A percentile compares a stretch with the other conserved stretches of the same genome.
These are phyloP conservation scores for Claviceps sp. DNA, from an alignment of 2,329 filamentous ascomycete genomes.

Conservation along the genomic window DNA sequence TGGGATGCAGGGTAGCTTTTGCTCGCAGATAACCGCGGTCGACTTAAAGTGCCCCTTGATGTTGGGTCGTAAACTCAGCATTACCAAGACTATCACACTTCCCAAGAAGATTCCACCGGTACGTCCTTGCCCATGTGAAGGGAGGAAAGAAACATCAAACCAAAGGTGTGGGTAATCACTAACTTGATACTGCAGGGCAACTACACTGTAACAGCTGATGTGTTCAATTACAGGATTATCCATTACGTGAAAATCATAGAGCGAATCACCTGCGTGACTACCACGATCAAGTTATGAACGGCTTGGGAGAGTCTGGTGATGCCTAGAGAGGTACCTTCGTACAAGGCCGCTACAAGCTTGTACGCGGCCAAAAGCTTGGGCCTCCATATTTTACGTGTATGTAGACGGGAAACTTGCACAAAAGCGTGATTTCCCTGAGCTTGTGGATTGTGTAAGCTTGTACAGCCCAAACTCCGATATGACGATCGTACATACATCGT, in stretches of 20 bases:
- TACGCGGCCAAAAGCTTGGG: no score
- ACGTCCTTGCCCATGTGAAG: slow-evolving; percentile 25
- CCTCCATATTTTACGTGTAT: no score
- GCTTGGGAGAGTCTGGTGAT: slow-evolving; percentile 23
- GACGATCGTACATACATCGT: no score
- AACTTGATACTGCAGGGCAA: slow-evolving; percentile 48
- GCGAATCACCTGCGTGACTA: slow-evolving; percentile 77
- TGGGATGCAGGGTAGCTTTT: slow-evolving; percentile 68
- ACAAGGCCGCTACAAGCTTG: no score
- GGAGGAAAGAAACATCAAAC: neutral
- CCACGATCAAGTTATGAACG: slow-evolving; percentile 47
- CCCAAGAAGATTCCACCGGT: slow-evolving; percentile 81
- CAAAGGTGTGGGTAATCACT: neutral
- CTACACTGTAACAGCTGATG: slow-evolving; percentile 81
- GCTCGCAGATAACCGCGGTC: slow-evolving; percentile 77
- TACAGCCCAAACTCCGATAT: no score
- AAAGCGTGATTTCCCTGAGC: no score
- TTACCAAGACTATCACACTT: slow-evolving; percentile 74
- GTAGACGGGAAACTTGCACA: no score
- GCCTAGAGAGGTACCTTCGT: no score
- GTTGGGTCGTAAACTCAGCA: slow-evolving; percentile 25
- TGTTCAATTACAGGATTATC: slow-evolving; percentile 50
- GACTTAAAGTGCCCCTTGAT: slow-evolving; percentile 66
- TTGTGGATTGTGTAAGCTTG: no score
- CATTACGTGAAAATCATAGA: slow-evolving; percentile 12